Evolutionary conservation across 2,329 filamentous ascomycete genomes (phyloP), one percentile per base, ranked within the genome.

Genomic region (Bisporella sp.): DNA sequence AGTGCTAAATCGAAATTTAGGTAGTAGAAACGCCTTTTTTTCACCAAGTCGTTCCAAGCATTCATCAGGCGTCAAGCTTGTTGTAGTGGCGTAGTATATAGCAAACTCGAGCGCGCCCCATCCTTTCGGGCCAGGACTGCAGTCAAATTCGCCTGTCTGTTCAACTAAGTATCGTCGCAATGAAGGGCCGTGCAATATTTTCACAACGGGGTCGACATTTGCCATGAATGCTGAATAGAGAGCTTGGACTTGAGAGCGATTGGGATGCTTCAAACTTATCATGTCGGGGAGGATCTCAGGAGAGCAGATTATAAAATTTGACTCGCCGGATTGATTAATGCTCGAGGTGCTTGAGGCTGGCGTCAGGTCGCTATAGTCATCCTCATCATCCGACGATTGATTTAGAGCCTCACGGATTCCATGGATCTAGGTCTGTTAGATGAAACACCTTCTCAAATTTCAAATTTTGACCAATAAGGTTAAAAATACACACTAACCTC

Each of bases 41-140:
- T 63, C 79, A 73, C 8, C 76, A 76, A 37, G 82, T 69, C 28
- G 67, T 62, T 11, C 63, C 57, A 31, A 68, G 54, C 57, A 76
- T 43, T 82, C 72, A 21, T 72, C 64, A 1, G 68, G 54, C 1
- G 68, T 65, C 37, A 78, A 64, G 52, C 76, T 78, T 7, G 51
- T 53, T 21, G 50, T 39, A 5, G 51, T 44, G 31, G 48, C 48
- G 30, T 50, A 31, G 30, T 45, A 45, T 6, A 45, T 31, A n/a
- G 44, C 5, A 28, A 47, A 50, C 1, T 28, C 5, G 13, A 5
- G 7, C 4, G 51, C 51, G 13, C 48, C 48, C 9, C 43, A 40
- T 21, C 48, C 45, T 13, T 44, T 44, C 1, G 13, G 30, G n/a
- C 49, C 51, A 4, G 32, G 13, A 11, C 49, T 35, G 29, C 39